Conservation (phyloP, 108 stramenopile species). For the Cyclotella choctawhatcheeana region DNA sequence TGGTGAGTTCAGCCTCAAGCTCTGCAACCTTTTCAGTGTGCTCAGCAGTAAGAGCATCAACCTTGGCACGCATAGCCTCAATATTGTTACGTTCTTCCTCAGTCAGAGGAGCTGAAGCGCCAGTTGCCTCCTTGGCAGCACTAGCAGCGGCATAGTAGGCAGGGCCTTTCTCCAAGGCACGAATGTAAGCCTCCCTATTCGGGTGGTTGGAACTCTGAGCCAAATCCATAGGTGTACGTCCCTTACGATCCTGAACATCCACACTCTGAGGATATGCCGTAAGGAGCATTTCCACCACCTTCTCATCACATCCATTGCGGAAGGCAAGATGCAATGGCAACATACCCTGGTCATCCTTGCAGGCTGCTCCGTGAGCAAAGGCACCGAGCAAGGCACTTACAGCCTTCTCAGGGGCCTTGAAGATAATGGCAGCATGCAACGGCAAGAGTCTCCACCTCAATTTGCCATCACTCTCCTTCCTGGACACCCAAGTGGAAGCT, state of each 20-base stretch:
- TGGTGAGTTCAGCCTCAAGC: conserved; percentile 66
- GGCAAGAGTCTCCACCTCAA: conserved; percentile 87
- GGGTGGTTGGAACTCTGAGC: conserved; percentile 69
- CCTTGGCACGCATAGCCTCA: not conserved
- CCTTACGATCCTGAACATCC: conserved; percentile 84
- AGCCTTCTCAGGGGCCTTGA: conserved; percentile 78
- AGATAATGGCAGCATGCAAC: conserved; percentile 87
- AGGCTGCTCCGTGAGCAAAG: conserved; percentile 67
- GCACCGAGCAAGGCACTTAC: conserved; percentile 65
- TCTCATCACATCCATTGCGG: conserved; percentile 64
- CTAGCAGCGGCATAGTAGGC: conserved; percentile 51
- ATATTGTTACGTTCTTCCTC: conserved; percentile 17
- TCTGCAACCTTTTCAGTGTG: conserved; percentile 28
- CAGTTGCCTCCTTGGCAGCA: conserved; percentile 13
- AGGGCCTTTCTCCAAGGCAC: conserved; percentile 70
- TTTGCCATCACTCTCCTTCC: conserved; percentile 76
- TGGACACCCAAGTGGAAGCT: conserved; percentile 71
- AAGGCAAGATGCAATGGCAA: conserved; percentile 86
- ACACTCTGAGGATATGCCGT: conserved; percentile 78
- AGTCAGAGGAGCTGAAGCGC: not conserved
- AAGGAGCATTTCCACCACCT: conserved; percentile 64
- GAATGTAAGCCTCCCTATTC: conserved; percentile 66
- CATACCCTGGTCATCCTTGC: conserved; percentile 90
- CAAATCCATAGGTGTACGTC: conserved; percentile 79
- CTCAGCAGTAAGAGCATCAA: conserved; percentile 9